Evolutionary conservation across 805 yeast species (phyloP), one percentile per base, ranked within the genome.

Genomic region (Metschnikowia koreensis): DNA sequence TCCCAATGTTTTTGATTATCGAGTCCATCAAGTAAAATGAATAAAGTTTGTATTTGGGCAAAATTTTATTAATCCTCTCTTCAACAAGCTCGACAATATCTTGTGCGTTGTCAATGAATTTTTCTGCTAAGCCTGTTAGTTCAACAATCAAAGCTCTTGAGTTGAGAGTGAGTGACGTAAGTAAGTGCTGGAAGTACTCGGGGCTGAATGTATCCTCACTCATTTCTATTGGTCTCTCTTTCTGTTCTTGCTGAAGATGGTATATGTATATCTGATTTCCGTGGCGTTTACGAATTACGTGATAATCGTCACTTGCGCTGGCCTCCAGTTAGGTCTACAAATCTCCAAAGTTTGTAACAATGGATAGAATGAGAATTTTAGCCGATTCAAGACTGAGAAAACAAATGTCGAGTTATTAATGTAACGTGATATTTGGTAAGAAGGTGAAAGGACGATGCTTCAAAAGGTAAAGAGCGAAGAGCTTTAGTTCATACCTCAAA

Each of bases 1-100:
- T 73, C 13, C 79, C 78, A 31, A 74, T 64, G 58, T 69, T 73
- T 52, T 74, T 74, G 59, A 73, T 65, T 28, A 74, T 71, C 37
- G 75, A 71, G 58, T 74, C 79, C 62, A 74, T 55, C 44, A 74
- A 59, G 56, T 74, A 74, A 46, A 75, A 65, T 17, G 69, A 55
- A 55, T 55, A 67, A 17, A 71, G 62, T 41, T 60, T 59, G 58
- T 73, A 68, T 52, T 69, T 70, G 13, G 78, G 79, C 31, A 72
- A 57, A 48, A 73, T 67, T 50, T 65, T 69, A 46, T 59, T 61
- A 48, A 74, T 69, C 40, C 77, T 60, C 34, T 63, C 65, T 51
- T 72, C 77, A 13, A 73, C 60, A 50, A 66, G 56, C n/a, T 60
- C 64, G 11, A 66, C 68, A 26, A 74, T 73, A 29, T 56, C 64